phyloP scores from a whole-genome alignment of 208 protist species.

The Wallacemonas sp. region DNA sequence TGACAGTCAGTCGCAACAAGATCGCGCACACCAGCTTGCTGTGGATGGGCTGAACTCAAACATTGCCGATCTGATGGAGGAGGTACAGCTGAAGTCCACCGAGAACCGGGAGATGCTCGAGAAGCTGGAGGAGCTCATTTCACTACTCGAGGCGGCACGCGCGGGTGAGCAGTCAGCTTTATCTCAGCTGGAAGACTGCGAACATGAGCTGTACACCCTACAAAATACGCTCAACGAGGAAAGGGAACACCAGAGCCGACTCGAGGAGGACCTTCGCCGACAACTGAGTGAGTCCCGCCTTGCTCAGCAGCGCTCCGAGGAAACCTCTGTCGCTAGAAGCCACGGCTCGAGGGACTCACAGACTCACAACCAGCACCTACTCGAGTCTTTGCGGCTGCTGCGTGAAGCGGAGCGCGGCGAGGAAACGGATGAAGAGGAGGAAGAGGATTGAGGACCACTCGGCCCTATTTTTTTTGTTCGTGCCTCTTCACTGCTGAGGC shows the following conservation, averaged over 20 bases:
- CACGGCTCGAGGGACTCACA: background rate
- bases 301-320: slow-evolving; percentile 2
- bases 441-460: background rate
- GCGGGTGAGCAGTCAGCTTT: slow-evolving; percentile 48
- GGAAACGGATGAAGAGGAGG: slow-evolving; percentile 11
- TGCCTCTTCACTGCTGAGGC: background rate
- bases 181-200: slow-evolving; percentile 18
- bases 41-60: slow-evolving; percentile 37
- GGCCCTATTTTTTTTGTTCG: background rate
- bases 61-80: slow-evolving; percentile 38
- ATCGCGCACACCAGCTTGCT: slow-evolving; percentile 19
- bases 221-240: slow-evolving; percentile 10
- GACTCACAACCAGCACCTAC: background rate
- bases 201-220: slow-evolving; percentile 39
- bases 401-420: background rate
- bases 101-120: slow-evolving; percentile 49
- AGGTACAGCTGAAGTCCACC: slow-evolving; percentile 38
- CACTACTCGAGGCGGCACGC: slow-evolving; percentile 47
- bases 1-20: slow-evolving; percentile 12
- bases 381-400: background rate
- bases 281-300: slow-evolving; percentile 9
- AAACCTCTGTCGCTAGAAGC: background rate
- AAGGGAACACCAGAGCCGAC: slow-evolving; percentile 18
- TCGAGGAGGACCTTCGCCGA: slow-evolving; percentile 19
- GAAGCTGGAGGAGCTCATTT: slow-evolving; percentile 70